Conservation (phyloP, 1,284 basidiomycete genomes). For the Ceratorhiza oryzae-sativae region DNA sequence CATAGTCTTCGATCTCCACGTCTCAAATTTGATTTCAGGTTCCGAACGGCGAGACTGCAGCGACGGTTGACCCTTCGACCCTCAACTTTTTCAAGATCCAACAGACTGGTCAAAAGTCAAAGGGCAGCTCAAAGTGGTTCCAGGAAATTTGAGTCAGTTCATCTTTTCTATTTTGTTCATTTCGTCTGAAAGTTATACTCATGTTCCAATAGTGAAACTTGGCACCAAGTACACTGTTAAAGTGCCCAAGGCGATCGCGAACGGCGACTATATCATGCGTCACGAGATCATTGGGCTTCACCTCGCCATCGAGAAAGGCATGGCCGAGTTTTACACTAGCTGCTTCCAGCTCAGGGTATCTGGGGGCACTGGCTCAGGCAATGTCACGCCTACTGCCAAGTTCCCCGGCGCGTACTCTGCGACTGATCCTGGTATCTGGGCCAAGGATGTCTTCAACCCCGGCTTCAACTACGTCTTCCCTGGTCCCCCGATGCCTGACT, state of each 20-base stretch:
- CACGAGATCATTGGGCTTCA: conserved; percentile 78
- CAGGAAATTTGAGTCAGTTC: conserved; percentile 53
- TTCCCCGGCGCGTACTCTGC: conserved; percentile 45
- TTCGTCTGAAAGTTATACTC: neutral
- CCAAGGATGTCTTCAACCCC: conserved; percentile 16
- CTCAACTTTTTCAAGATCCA: conserved; percentile 77
- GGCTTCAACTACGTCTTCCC: conserved; percentile 40
- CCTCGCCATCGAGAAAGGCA: conserved; percentile 57
- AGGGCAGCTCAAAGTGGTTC: conserved; percentile 50
- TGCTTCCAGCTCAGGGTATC: conserved; percentile 67
- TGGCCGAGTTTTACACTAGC: conserved; percentile 76
- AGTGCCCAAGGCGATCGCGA: conserved; percentile 61
- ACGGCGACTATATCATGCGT: conserved; percentile 73
- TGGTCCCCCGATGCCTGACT: conserved; percentile 36
- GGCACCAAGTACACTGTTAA: conserved; percentile 56
- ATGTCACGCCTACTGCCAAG: conserved; percentile 14
- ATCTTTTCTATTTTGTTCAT: conserved; percentile 8
- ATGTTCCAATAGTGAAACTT: conserved; percentile 47
- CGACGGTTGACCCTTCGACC: conserved; percentile 62
- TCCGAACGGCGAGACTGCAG: conserved; percentile 58
- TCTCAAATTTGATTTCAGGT: too few species aligned
- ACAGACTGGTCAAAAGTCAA: conserved; percentile 53
- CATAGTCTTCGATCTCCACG: too few species aligned
- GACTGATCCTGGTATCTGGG: conserved; percentile 42
- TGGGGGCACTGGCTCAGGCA: conserved; percentile 48